A percentile compares a stretch with the other conserved stretches of the same genome.
Conservation (phyloP, 768 basidiomycete species). For the Suillus discolor region DNA sequence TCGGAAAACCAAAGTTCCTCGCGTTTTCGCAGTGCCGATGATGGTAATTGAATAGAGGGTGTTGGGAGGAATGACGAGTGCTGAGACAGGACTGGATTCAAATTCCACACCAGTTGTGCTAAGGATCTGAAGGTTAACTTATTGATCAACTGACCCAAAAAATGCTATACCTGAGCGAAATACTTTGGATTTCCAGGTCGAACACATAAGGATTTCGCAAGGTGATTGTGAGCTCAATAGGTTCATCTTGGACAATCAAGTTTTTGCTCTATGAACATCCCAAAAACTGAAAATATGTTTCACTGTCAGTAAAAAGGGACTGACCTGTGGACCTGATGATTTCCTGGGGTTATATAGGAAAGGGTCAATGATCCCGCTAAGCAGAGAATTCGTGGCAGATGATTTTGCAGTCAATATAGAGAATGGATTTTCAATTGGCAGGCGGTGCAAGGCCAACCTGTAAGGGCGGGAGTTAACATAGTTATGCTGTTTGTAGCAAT, state of each 20-base stretch:
- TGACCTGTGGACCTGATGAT: conserved; percentile 57
- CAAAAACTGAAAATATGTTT: conserved; percentile 1
- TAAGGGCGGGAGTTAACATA: background rate
- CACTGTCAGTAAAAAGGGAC: conserved; percentile 16
- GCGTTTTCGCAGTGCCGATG: conserved; percentile 60
- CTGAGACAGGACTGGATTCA: conserved; percentile 59
- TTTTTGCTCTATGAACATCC: conserved; percentile 48
- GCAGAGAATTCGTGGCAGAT: conserved; percentile 47
- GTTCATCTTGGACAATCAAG: conserved; percentile 80
- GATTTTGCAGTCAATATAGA: conserved; percentile 49
- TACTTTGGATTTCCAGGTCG: conserved; percentile 82
- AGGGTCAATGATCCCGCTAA: conserved; percentile 67
- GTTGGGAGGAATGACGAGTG: conserved; percentile 69
- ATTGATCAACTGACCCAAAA: background rate
- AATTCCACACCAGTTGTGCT: conserved; percentile 86
- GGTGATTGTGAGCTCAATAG: conserved; percentile 77
- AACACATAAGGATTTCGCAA: conserved; percentile 93
- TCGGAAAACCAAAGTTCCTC: conserved; percentile 70
- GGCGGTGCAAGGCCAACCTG: conserved; percentile 71
- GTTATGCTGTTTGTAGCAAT: conserved; percentile 9
- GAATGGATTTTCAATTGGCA: conserved; percentile 73
- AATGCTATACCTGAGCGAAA: conserved; percentile 71
- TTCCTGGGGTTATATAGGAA: conserved; percentile 93
- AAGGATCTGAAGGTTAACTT: background rate
- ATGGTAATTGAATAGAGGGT: conserved; percentile 75